These are phyloP conservation scores for Saxophila tyrrhenica DNA, from an alignment of 495 filamentous ascomycete species.

Conservation along the genomic window DNA sequence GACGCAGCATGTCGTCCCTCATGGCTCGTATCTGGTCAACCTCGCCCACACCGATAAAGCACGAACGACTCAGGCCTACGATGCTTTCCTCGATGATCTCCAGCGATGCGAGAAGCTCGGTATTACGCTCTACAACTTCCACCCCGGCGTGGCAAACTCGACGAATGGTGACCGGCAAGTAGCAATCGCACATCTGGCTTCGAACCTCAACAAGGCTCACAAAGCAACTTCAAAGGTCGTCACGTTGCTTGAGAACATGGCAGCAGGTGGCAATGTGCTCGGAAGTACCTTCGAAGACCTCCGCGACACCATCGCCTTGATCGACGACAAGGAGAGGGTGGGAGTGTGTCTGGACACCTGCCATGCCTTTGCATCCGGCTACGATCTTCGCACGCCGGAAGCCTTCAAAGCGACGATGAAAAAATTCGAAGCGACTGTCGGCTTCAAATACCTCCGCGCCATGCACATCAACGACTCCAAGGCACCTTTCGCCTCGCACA, in stretches of 20 bases:
- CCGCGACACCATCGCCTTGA: conserved; percentile 62
- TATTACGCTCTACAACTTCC: conserved; percentile 91
- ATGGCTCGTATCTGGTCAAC: conserved; percentile 94
- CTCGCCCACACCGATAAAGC: conserved; percentile 69
- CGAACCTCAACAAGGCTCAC: conserved; percentile 69
- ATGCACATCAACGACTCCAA: conserved; percentile 92
- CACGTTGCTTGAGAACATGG: conserved; percentile 91
- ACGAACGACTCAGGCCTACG: conserved; percentile 80
- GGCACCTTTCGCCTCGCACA: conserved; percentile 62
- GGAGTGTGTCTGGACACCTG: conserved; percentile 96
- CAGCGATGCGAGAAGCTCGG: conserved; percentile 77
- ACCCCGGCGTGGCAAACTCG: conserved; percentile 57
- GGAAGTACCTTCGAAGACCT: conserved; percentile 78
- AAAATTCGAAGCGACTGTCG: conserved; percentile 70
- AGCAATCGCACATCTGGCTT: conserved; percentile 68
- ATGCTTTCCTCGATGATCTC: conserved; percentile 78
- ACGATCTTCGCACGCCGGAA: conserved; percentile 68
- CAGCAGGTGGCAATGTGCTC: conserved; percentile 68
- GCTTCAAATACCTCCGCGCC: conserved; percentile 66
- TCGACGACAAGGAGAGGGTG: conserved; percentile 75
- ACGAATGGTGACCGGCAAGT: conserved; percentile 48
- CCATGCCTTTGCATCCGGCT: conserved; percentile 86
- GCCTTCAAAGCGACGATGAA: conserved; percentile 62
- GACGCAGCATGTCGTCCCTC: conserved; percentile 53
- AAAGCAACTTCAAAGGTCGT: conserved; percentile 59